These are phyloP conservation scores for Blastocystis sp. DNA, from an alignment of 352 stramenopile species.

Conservation along the genomic window DNA sequence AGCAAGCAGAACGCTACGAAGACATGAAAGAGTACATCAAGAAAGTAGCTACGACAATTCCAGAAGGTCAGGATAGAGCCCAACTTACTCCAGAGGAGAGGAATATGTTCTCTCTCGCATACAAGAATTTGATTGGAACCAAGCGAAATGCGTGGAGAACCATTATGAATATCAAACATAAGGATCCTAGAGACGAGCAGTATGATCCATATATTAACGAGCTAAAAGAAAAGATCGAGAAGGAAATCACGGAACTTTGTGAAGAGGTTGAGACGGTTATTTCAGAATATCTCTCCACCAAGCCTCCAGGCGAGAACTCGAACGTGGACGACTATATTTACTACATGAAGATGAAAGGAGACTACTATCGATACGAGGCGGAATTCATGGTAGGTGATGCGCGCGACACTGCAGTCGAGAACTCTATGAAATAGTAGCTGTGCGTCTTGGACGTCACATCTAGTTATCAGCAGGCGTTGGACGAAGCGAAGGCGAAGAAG, in stretches of 20 bases:
- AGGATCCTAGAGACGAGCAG: background rate
- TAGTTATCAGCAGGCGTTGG: conserved; percentile 1
- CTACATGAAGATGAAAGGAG: conserved; percentile 99
- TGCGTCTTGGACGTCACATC: background rate
- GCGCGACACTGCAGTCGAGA: conserved; percentile 77
- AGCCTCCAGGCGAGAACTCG: background rate
- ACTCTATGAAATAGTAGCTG: background rate
- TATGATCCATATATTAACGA: background rate
- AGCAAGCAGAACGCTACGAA: conserved; percentile 84
- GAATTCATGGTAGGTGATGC: conserved; percentile 92
- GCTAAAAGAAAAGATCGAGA: conserved; percentile 70
- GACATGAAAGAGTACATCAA: conserved; percentile 94
- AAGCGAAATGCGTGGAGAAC: conserved; percentile 90
- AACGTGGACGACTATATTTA: conserved; percentile 96
- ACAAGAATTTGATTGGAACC: conserved; percentile 96
- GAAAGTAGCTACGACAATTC: conserved; percentile 75
- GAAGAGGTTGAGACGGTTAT: conserved; percentile 94
- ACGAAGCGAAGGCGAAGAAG: conserved; percentile 70
- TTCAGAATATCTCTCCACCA: conserved; percentile 85
- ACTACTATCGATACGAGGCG: conserved; percentile 98
- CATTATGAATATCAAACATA: conserved; percentile 65
- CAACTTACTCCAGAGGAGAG: conserved; percentile 66
- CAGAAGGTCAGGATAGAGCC: conserved; percentile 34
- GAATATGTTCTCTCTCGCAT: conserved; percentile 71
- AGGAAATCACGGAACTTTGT: conserved; percentile 89